Evolutionary conservation across 1,139 yeast genomes (phyloP), one percentile per base, ranked within the genome.

Genomic region (Tardiomyces blankii): DNA sequence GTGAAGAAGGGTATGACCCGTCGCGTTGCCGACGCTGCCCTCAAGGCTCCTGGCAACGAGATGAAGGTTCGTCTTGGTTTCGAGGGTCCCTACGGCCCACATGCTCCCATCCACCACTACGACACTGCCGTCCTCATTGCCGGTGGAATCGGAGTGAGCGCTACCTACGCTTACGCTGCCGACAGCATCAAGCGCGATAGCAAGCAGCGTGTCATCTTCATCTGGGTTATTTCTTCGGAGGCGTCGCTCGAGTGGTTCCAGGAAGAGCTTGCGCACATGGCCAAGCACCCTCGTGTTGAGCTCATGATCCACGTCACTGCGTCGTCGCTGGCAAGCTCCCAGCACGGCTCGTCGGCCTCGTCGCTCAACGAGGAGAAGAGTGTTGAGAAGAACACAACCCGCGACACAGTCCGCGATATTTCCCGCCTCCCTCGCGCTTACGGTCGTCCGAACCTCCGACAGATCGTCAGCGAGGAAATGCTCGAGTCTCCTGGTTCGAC

Each of bases 111-210:
- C 44, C 67, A 68, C 45, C 69, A 70, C 48, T 79, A 71, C 57
- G 75, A 75, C 45, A 73, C 72, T 45, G 59, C 69, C 11, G 60
- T 78, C 3, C 66, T 80, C 48, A 54, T 80, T 47, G 75, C 78
- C 2, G 80, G 85, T 51, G 86, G 87, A 47, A 80, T 78, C 51
- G 91, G 89, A 55, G 68, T 82, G 48, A 80, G 89, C 1, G 78
- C 80, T 0, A 49, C 56, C 2, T 55, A 61, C 57, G 48, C 60
- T 5, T 56, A 60, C 46, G 57, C 63, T 9, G 51, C 54, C 40
- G 44, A 47, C 27, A 8, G 18, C 27, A n/a, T 44, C 12, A 40
- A 44, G 50, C 30, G 40, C 46, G 40, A 42, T 5, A 48, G 44
- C 3, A 44, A 42, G 25, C 70, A 75, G 45, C 49, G 52, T 7